These are phyloP conservation scores for Papilionanthe hybrid DNA, from an alignment of 116 monocot species.

Conservation along the genomic window DNA sequence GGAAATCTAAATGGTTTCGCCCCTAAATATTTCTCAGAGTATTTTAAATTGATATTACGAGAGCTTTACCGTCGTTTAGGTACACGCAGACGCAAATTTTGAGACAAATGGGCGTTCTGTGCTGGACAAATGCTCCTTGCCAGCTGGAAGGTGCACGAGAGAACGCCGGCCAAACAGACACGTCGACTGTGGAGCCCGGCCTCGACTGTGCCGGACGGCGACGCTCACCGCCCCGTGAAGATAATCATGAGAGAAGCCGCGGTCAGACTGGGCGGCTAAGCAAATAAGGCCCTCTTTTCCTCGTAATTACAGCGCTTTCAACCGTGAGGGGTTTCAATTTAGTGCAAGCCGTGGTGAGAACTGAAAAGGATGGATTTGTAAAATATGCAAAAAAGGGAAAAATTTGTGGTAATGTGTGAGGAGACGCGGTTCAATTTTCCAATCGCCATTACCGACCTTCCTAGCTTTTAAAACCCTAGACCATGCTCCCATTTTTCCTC, in stretches of 20 bases:
- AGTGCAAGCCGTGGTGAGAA: not conserved
- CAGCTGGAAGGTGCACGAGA: not conserved
- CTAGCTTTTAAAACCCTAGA: not conserved
- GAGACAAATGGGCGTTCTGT: no score
- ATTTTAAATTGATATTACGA: no score
- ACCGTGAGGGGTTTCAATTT: no score
- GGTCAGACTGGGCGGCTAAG: conserved; percentile 5
- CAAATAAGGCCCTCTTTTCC: not conserved
- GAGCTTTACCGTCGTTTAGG: no score
- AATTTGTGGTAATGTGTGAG: not conserved
- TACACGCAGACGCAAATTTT: no score
- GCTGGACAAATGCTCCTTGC: no score
- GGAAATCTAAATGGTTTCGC: no score
- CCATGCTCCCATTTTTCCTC: not conserved
- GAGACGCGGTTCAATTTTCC: conserved; percentile 8
- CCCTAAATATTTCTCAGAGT: no score
- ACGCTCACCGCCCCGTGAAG: not conserved
- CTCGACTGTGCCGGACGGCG: not conserved
- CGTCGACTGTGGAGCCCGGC: not conserved
- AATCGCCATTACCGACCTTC: conserved; percentile 9
- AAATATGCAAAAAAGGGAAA: not conserved
- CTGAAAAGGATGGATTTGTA: not conserved
- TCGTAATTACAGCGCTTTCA: not conserved
- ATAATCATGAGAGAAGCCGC: not conserved
- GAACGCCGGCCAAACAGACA: not conserved